These are phyloP conservation scores for Leccinum fibrillosum DNA, from an alignment of 768 basidiomycete genomes.

Conservation along the genomic window DNA sequence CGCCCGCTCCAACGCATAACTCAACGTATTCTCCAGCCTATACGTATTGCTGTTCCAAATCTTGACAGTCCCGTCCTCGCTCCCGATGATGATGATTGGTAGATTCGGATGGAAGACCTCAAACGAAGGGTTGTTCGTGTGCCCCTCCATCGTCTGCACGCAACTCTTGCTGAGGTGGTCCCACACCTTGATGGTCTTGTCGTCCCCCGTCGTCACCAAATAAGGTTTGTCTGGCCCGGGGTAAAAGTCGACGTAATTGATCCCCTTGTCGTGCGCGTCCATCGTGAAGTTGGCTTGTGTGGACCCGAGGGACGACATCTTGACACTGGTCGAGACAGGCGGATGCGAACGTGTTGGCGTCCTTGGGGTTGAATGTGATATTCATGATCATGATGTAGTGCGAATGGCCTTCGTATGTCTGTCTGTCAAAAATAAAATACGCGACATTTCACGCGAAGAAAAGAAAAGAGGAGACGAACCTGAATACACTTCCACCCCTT, in stretches of 20 bases:
- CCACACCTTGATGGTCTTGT: conserved; percentile 98
- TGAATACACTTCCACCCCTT: conserved; percentile 98
- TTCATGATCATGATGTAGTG: conserved; percentile 92
- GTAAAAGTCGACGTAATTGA: conserved; percentile 99
- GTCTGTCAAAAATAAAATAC: conserved; percentile 42
- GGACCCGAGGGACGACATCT: conserved; percentile 94
- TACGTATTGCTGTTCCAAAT: conserved; percentile 98
- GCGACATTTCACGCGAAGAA: neutral
- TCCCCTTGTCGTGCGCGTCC: conserved; percentile 98
- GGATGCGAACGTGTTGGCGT: conserved; percentile 94
- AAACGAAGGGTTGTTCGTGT: conserved; percentile 97
- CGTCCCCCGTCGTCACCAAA: conserved; percentile 93
- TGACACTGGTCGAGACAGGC: conserved; percentile 95
- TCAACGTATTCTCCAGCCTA: conserved; percentile 91
- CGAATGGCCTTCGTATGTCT: conserved; percentile 86
- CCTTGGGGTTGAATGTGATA: conserved; percentile 95
- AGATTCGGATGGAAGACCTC: conserved; percentile 94
- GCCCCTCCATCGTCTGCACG: conserved; percentile 96
- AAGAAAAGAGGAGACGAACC: conserved; percentile 42
- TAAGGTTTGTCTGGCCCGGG: conserved; percentile 97
- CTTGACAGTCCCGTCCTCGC: conserved; percentile 96
- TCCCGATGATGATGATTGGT: conserved; percentile 71
- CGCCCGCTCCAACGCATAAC: conserved; percentile 90
- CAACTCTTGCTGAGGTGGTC: conserved; percentile 98
- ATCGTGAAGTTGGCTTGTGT: conserved; percentile 88